Evolutionary conservation across 1,284 basidiomycete genomes (phyloP).

Genomic region (Fomes fomentarius): DNA sequence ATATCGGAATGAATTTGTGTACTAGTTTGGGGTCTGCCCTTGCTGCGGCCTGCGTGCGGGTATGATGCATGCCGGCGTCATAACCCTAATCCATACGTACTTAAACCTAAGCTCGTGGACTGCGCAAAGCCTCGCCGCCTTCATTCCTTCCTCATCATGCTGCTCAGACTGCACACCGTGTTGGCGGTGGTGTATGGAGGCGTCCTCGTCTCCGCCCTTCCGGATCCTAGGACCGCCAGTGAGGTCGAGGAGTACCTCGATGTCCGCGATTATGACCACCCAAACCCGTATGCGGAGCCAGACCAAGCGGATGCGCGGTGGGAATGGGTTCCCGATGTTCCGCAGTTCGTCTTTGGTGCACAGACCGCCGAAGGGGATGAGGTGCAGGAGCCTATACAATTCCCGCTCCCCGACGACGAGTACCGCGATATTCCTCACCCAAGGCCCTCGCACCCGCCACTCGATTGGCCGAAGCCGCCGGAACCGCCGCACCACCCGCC

Average conservation of each 20-base stretch:
- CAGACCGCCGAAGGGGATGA: too few species aligned
- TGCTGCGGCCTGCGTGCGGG: constrained; percentile 20
- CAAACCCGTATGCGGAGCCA: too few species aligned
- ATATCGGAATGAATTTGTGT: neutral
- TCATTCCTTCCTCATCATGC: constrained; percentile 17
- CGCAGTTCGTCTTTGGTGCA: constrained; percentile 19
- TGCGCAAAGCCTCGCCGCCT: neutral
- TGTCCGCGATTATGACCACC: too few species aligned
- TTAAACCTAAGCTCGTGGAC: constrained; percentile 4
- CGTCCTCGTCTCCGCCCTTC: constrained; percentile 24
- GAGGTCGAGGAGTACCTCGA: constrained; percentile 4
- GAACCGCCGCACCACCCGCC: neutral
- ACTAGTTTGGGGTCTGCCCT: constrained; percentile 12
- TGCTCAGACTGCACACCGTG: constrained; percentile 22
- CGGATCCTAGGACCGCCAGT: constrained; percentile 4
- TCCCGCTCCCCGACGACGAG: too few species aligned
- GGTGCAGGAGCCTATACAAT: neutral
- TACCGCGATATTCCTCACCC: too few species aligned
- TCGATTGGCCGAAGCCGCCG: too few species aligned
- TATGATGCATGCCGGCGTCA: constrained; percentile 5
- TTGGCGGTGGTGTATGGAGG: constrained; percentile 26
- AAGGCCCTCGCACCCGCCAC: too few species aligned
- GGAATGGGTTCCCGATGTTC: too few species aligned
- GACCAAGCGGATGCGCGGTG: too few species aligned
- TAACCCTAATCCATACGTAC: constrained; percentile 4